phyloP scores from a whole-genome alignment of 2,329 filamentous ascomycete genomes.

The Epichloe amarillans region DNA sequence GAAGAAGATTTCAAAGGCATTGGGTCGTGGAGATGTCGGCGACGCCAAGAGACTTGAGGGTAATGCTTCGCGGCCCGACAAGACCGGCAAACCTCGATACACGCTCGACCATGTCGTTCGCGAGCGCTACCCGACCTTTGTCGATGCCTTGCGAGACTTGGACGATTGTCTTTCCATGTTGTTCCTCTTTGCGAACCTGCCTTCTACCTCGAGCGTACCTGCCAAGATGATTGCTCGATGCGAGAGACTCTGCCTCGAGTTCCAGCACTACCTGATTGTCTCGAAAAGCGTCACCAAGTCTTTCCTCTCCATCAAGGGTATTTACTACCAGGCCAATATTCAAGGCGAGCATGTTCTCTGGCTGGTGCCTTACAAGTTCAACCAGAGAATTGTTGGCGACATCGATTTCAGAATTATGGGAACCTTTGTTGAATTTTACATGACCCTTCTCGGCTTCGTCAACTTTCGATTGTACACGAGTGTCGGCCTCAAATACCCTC shows the following conservation, averaged over 20 bases:
- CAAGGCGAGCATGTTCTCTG: conserved; percentile 94
- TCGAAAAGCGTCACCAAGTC: conserved; percentile 88
- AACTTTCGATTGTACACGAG: conserved; percentile 92
- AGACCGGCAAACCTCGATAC: conserved; percentile 78
- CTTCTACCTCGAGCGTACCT: conserved; percentile 77
- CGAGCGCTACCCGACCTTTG: conserved; percentile 94
- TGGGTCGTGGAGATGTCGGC: conserved; percentile 80
- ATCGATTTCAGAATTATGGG: conserved; percentile 99
- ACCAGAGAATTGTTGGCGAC: conserved; percentile 84
- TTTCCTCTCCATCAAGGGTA: conserved; percentile 96
- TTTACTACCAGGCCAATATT: conserved; percentile 97
- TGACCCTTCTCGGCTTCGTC: conserved; percentile 86
- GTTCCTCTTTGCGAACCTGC: conserved; percentile 93
- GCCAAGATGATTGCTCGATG: conserved; percentile 93
- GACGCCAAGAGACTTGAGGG: conserved; percentile 78
- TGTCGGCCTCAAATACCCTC: conserved; percentile 84
- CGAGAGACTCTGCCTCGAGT: conserved; percentile 85
- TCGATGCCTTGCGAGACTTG: conserved; percentile 84
- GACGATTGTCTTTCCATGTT: conserved; percentile 96
- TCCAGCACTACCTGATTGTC: conserved; percentile 92
- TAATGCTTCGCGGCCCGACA: conserved; percentile 79
- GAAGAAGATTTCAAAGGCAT: conserved; percentile 90
- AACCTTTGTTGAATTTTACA: conserved; percentile 98
- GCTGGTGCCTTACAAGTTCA: conserved; percentile 96
- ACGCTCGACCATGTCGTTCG: conserved; percentile 94